These are phyloP conservation scores for Taiwanofungus camphoratus DNA, from an alignment of 1,284 basidiomycete species.

Conservation along the genomic window DNA sequence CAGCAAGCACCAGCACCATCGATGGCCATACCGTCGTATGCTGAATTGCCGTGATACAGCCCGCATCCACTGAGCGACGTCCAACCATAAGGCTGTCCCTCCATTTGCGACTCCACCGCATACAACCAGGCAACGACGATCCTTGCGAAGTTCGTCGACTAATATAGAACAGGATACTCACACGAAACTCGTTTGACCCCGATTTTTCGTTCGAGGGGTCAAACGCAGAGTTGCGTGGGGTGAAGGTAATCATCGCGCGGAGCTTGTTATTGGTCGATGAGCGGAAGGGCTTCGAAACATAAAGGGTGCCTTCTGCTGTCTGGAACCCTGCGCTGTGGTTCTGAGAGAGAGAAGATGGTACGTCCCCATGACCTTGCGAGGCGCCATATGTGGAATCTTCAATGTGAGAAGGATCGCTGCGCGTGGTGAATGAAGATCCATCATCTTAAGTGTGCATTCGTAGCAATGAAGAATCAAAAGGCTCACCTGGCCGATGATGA, in stretches of 20 bases:
- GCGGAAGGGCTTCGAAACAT: constrained; percentile 70
- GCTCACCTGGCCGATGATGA: no score
- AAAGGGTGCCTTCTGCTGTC: constrained; percentile 59
- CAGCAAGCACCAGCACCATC: not conserved
- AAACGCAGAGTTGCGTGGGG: constrained; percentile 78
- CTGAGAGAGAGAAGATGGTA: constrained; percentile 7
- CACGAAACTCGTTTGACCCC: constrained; percentile 80
- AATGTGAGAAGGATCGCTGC: no score
- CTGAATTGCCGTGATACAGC: no score
- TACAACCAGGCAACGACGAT: not conserved
- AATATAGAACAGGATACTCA: constrained; percentile 39
- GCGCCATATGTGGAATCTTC: no score
- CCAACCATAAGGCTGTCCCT: no score
- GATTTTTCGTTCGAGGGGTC: constrained; percentile 75
- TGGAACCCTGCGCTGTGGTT: constrained; percentile 41
- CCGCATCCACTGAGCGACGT: no score
- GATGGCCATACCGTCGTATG: not conserved
- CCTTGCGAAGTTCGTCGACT: not conserved
- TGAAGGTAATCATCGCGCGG: constrained; percentile 75
- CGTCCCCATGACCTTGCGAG: no score
- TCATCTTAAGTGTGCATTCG: no score
- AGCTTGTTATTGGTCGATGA: constrained; percentile 62
- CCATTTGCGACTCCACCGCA: not conserved
- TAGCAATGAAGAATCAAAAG: no score
- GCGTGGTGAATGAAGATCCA: no score